These are phyloP conservation scores for Pyrus communis DNA, from an alignment of 306 rosid species.

Conservation along the genomic window DNA sequence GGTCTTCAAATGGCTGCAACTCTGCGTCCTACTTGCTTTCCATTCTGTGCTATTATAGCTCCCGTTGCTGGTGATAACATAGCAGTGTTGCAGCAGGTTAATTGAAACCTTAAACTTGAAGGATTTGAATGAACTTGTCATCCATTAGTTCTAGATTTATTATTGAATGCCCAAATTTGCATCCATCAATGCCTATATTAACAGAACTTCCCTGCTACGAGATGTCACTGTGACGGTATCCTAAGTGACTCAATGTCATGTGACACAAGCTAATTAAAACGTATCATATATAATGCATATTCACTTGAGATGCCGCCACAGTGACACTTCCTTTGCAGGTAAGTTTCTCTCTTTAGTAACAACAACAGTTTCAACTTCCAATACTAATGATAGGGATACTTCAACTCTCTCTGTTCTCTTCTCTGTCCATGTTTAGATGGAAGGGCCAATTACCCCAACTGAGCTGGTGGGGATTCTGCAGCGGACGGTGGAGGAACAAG, in stretches of 20 bases:
- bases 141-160: not conserved
- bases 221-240: not conserved
- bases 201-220: not conserved
- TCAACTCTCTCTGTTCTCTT: not conserved
- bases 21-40: conserved; percentile 48
- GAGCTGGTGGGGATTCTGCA: conserved; percentile 83
- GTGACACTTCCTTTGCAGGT: not conserved
- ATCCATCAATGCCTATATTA: not conserved
- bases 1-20: conserved; percentile 57
- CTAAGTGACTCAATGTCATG: not conserved
- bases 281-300: not conserved
- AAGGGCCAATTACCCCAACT: conserved; percentile 68
- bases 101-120: not conserved
- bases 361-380: not conserved
- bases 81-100: conserved; percentile 63
- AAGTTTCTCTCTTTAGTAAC: not conserved
- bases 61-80: conserved; percentile 44
- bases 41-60: conserved; percentile 59
- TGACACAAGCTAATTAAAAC: too few species aligned
- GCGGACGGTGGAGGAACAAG: conserved; percentile 79
- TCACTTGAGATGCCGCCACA: too few species aligned
- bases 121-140: not conserved
- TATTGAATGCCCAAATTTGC: not conserved
- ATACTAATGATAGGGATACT: not conserved
- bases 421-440: conserved; percentile 38